Conservation (phyloP, 768 basidiomycete species). For the Aureoboletus auriporus region DNA sequence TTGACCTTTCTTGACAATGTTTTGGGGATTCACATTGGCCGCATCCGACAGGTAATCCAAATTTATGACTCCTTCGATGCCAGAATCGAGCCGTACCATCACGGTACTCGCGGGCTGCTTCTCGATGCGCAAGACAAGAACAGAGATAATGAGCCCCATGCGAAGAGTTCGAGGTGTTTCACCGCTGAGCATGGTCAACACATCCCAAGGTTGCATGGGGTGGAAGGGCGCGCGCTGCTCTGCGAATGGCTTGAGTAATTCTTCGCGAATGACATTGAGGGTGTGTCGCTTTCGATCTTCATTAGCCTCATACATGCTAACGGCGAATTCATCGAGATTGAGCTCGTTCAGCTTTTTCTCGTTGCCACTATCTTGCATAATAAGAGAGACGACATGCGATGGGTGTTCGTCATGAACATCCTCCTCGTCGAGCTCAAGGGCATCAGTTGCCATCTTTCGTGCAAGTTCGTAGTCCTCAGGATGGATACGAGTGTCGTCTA, state of each 20-base stretch:
- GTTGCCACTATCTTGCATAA: slow-evolving; percentile 80
- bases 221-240: slow-evolving; percentile 70
- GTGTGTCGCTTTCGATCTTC: slow-evolving; percentile 86
- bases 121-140: slow-evolving; percentile 54
- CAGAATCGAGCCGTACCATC: slow-evolving; percentile 83
- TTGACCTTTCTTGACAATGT: slow-evolving; percentile 71
- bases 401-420: slow-evolving; percentile 91
- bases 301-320: slow-evolving; percentile 82
- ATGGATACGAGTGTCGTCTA: slow-evolving; percentile 95
- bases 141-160: slow-evolving; percentile 78
- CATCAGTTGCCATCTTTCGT: slow-evolving; percentile 97
- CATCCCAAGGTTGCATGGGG: slow-evolving; percentile 67
- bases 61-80: slow-evolving; percentile 79
- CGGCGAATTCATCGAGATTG: slow-evolving; percentile 94
- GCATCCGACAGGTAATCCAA: slow-evolving; percentile 54
- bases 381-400: slow-evolving; percentile 79
- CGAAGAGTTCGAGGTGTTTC: slow-evolving; percentile 79
- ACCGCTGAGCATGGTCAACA: slow-evolving; percentile 93
- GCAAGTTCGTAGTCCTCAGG: slow-evolving; percentile 97
- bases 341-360: slow-evolving; percentile 83
- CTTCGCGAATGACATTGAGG: slow-evolving; percentile 82
- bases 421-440: slow-evolving; percentile 95
- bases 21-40: slow-evolving; percentile 35
- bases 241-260: slow-evolving; percentile 74
- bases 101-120: slow-evolving; percentile 38